Evolutionary conservation across 2,329 filamentous ascomycete species (phyloP).

Genomic region (Cadophora gregata): DNA sequence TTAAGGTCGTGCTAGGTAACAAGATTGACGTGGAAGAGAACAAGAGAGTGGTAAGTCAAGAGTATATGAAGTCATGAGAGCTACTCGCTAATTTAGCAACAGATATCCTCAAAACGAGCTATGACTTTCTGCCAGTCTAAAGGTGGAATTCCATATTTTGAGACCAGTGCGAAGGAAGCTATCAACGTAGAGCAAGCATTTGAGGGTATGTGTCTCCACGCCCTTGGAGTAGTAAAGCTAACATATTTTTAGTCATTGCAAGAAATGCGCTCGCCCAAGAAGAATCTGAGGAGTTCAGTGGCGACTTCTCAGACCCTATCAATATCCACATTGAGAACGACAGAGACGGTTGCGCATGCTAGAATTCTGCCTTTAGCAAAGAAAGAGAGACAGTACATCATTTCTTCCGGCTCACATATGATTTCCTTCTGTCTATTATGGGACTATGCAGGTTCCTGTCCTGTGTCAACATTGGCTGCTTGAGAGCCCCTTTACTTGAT

Average conservation of each 20-base stretch:
- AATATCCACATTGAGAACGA: constrained; percentile 97
- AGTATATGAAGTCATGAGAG: background rate
- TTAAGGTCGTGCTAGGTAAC: constrained; percentile 90
- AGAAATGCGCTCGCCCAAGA: constrained; percentile 95
- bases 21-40: constrained; percentile 99
- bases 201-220: constrained; percentile 52
- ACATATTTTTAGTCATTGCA: constrained; percentile 75
- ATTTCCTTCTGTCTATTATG: background rate
- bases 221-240: background rate
- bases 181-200: constrained; percentile 95
- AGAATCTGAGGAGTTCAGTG: constrained; percentile 96
- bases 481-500: background rate
- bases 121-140: constrained; percentile 98
- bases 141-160: constrained; percentile 97
- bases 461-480: background rate
- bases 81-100: constrained; percentile 35
- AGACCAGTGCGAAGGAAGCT: constrained; percentile 98
- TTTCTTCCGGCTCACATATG: background rate
- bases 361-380: constrained; percentile 43
- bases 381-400: constrained; percentile 4
- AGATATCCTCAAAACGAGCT: constrained; percentile 94
- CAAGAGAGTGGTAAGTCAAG: constrained; percentile 78
- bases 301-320: constrained; percentile 97
- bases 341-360: constrained; percentile 92
- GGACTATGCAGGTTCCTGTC: constrained; percentile 21